Evolutionary conservation across 2,329 filamentous ascomycete species (phyloP).

Genomic region (Scleromitrula shiraiana): DNA sequence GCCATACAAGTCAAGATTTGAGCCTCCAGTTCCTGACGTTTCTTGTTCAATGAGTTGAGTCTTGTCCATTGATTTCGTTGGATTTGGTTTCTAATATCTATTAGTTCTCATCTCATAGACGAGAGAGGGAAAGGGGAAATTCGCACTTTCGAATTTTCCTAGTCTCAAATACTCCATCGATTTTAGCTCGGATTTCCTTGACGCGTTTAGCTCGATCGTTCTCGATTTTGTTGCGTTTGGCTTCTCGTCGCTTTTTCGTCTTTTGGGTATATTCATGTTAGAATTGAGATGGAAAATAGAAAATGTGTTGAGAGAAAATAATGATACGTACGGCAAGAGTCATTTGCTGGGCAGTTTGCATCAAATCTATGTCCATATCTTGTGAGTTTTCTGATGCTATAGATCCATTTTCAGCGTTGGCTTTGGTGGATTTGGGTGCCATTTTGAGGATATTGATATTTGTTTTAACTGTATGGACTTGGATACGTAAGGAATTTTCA

Average conservation of each 20-base stretch:
- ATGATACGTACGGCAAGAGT: background rate
- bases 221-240: conserved; percentile 24
- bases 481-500: too few relatives aligned
- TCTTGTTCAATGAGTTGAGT: conserved; percentile 24
- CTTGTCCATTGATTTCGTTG: conserved; percentile 19
- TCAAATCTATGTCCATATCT: background rate
- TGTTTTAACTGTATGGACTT: too few relatives aligned
- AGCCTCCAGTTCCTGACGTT: conserved; percentile 22
- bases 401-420: background rate
- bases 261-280: conserved; percentile 9
- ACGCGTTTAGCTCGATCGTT: conserved; percentile 19
- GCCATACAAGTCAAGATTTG: conserved; percentile 25
- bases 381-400: background rate
- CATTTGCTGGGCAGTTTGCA: background rate
- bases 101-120: too few relatives aligned
- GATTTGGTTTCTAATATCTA: conserved; percentile 17
- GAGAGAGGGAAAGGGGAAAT: background rate
- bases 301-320: background rate
- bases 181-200: conserved; percentile 19
- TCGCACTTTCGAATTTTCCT: conserved; percentile 21
- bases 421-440: background rate
- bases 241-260: conserved; percentile 22
- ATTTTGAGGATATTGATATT: background rate
- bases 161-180: conserved; percentile 19
- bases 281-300: background rate